Percentiles rank a stretch among this genome's conserved stretches.
These are phyloP conservation scores for Alternaria gansuensis DNA, from an alignment of 2,329 filamentous ascomycete genomes.

Conservation along the genomic window DNA sequence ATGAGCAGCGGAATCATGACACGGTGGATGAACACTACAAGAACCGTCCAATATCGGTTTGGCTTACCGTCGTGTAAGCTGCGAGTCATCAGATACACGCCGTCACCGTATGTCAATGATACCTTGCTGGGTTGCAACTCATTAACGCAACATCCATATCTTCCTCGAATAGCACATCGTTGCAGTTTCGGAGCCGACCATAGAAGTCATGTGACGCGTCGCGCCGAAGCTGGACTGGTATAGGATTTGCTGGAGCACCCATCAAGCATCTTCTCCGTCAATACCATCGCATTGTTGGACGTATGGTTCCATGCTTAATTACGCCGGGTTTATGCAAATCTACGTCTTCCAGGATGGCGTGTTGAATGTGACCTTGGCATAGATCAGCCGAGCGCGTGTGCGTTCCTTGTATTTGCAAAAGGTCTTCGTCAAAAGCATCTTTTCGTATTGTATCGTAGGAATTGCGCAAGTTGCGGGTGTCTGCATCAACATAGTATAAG, in stretches of 20 bases:
- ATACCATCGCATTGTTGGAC: slow-evolving; percentile 1
- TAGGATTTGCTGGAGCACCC: slow-evolving; percentile 3
- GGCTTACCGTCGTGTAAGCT: background rate
- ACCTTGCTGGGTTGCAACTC: slow-evolving; percentile 56
- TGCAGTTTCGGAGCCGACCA: slow-evolving; percentile 53
- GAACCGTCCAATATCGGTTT: background rate
- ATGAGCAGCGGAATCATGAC: background rate
- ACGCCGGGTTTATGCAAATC: slow-evolving; percentile 15
- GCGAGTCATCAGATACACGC: slow-evolving; percentile 33
- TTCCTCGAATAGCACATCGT: slow-evolving; percentile 55
- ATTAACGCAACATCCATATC: slow-evolving; percentile 52
- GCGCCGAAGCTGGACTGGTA: background rate
- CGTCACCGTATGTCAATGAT: slow-evolving; percentile 59
- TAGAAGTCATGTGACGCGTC: background rate
- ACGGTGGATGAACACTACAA: background rate
- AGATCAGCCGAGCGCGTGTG: slow-evolving; percentile 3
- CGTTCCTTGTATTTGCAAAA: background rate
- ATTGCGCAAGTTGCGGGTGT: too few species aligned
- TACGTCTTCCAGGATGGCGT: background rate
- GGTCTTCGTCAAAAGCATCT: too few species aligned
- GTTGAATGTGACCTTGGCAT: slow-evolving; percentile 18
- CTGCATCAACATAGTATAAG: background rate
- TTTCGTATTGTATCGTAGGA: too few species aligned
- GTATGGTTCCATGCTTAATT: slow-evolving; percentile 12
- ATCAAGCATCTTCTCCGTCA: slow-evolving; percentile 15